Evolutionary conservation across 441 rosid species (phyloP), one percentile per base, ranked within the genome.

Genomic region (Melianthus villosus): DNA sequence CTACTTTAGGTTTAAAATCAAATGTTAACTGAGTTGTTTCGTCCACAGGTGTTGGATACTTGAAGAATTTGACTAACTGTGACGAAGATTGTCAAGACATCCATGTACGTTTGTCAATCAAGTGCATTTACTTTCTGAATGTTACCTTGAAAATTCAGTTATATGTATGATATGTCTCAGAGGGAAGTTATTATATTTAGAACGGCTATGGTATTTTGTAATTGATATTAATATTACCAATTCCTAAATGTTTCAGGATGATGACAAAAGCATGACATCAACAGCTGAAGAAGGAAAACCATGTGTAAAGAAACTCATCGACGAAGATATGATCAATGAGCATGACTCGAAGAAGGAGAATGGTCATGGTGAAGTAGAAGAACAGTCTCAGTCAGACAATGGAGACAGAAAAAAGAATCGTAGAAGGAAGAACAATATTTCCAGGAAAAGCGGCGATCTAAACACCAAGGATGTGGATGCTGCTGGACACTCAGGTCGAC

Each of bases 261-360:
- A 42, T 28, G 61, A 57, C 31, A 61, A 55, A 46, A 51, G 26
- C 34, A 38, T 39, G 13, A 28, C 9, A 20, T 34, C 11, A 10
- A 44, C 35, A n/a, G 25, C 40, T 36, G 55, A 48, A 23, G 36
- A 46, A 25, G 38, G 60, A 26, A 81, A 79, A 57, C 77, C 84
- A 40, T 77, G 91, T 48, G 82, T 91, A 55, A 85, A 85, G 73
- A 72, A 60, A 54, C 94, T 85, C 54, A 80, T 91, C 16, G 96
- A 89, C 56, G 84, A 82, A 62, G 99, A 85, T 59, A 75, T 85
- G 79, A 55, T 66, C 25, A 42, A 39, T 18, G 83, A 77, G 56
- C 64, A 62, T 40, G 72, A 48, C 40, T 5, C 38, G 6, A 63
- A 62, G 47, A 60, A 48, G 36, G 69, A 67, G 57, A 53, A 20